A percentile compares a stretch with the other conserved stretches of the same genome.
phyloP scores from a whole-genome alignment of 2,329 filamentous ascomycete species.

The Beauveria varroae region DNA sequence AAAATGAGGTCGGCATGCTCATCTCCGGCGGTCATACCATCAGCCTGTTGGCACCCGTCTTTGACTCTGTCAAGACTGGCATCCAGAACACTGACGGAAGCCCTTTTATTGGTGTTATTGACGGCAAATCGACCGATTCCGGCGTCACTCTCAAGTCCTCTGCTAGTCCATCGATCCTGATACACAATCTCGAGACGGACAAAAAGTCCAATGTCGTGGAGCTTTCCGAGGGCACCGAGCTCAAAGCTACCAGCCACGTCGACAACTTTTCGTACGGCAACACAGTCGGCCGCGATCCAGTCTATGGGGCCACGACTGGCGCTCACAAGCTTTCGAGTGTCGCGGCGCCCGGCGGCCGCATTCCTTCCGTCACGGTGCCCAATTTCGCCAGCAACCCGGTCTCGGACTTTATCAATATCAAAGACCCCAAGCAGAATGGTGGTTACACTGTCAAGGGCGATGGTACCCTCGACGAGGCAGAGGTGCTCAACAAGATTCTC shows the following conservation, averaged over 20 bases:
- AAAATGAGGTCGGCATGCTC: constrained; percentile 30
- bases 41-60: constrained; percentile 31
- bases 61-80: constrained; percentile 30
- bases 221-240: constrained; percentile 22
- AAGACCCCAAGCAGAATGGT: constrained; percentile 28
- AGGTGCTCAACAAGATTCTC: constrained; percentile 30
- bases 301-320: constrained; percentile 27
- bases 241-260: constrained; percentile 25
- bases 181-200: constrained; percentile 36
- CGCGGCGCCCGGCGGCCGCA: constrained; percentile 30
- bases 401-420: constrained; percentile 26
- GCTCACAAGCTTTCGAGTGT: constrained; percentile 24
- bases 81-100: constrained; percentile 29
- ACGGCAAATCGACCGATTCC: constrained; percentile 33
- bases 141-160: constrained; percentile 31
- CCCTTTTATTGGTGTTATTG: constrained; percentile 34
- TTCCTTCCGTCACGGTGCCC: constrained; percentile 29
- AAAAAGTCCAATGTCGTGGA: constrained; percentile 28
- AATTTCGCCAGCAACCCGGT: constrained; percentile 28
- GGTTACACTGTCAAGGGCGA: constrained; percentile 28
- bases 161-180: constrained; percentile 32
- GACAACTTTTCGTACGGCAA: constrained; percentile 35
- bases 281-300: constrained; percentile 30
- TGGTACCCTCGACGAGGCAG: constrained; percentile 30
- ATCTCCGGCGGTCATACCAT: constrained; percentile 29